Conservation (phyloP, 148 eudicot species). For the Amaranthus hypochondriacus region DNA sequence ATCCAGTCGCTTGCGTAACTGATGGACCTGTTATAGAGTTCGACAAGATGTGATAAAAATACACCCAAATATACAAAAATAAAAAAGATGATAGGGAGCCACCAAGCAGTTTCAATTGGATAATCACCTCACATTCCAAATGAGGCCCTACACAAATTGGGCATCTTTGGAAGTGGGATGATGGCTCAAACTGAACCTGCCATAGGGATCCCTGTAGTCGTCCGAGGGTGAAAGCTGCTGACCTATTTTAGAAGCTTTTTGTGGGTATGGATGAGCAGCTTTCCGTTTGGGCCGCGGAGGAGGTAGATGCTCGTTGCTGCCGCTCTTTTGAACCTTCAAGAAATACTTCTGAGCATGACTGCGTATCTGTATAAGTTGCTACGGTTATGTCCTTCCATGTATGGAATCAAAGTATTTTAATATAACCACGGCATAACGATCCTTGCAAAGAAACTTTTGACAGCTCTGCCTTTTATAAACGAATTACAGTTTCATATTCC, state of each 20-base stretch:
- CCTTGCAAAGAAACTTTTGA: no score
- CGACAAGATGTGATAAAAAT: constrained; percentile 9
- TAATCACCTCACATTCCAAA: neutral
- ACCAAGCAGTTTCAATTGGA: neutral
- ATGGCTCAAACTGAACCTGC: neutral
- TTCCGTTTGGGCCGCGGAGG: constrained; percentile 97
- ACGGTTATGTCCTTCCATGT: constrained; percentile 1
- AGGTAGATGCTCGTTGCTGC: constrained; percentile 87
- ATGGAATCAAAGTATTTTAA: neutral
- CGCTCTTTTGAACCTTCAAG: constrained; percentile 91
- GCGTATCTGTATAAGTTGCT: constrained; percentile 68
- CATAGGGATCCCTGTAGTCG: neutral
- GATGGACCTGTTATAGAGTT: constrained; percentile 37
- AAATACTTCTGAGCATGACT: constrained; percentile 99
- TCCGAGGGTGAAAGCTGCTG: constrained; percentile 6
- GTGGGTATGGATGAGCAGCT: constrained; percentile 98
- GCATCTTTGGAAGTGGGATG: neutral
- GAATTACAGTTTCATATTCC: no score
- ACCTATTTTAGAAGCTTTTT: constrained; percentile 89
- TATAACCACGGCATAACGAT: neutral
- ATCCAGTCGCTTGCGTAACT: constrained; percentile 34
- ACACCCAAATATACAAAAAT: constrained; percentile 1
- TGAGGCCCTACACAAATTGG: neutral
- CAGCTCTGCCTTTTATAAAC: no score
- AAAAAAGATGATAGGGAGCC: neutral